These are phyloP conservation scores for Clitoria ternatea DNA, from an alignment of 306 rosid species.

Conservation along the genomic window DNA sequence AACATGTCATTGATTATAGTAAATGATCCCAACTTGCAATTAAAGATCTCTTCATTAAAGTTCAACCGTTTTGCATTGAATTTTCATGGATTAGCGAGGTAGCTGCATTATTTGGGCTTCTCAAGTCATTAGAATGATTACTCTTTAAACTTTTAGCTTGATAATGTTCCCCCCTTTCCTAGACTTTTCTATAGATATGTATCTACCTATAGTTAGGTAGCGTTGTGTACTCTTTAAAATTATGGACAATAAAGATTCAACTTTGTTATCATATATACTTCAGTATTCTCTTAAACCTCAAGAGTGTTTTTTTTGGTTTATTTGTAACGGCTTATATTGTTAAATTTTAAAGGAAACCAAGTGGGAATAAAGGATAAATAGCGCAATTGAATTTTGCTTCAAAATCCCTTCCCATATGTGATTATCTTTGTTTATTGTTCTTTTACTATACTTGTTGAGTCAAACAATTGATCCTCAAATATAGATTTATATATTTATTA, in stretches of 20 bases:
- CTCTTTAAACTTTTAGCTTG: not conserved
- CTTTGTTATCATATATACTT: no score
- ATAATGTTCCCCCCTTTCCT: not conserved
- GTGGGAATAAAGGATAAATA: no score
- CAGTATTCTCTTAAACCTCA: no score
- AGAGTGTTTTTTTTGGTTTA: no score
- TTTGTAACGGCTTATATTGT: no score
- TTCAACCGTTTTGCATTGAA: slow-evolving; percentile 93
- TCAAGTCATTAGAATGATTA: slow-evolving; percentile 72
- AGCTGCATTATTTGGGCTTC: slow-evolving; percentile 83
- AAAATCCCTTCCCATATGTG: no score
- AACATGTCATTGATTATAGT: slow-evolving; percentile 17
- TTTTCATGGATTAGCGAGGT: slow-evolving; percentile 94
- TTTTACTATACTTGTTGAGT: no score
- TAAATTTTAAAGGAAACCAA: no score
- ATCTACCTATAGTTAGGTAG: slow-evolving; percentile 31
- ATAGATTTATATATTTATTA: no score
- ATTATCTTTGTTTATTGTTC: no score
- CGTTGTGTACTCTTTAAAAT: slow-evolving; percentile 19
- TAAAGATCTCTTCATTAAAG: slow-evolving; percentile 87
- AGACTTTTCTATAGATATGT: slow-evolving; percentile 45
- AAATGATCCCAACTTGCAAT: slow-evolving; percentile 45
- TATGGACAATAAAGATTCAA: slow-evolving; percentile 30
- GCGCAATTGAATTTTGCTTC: no score
- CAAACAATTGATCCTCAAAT: no score